Evolutionary conservation across 371 early-diverging fungal genomes (phyloP).

Genomic region (Gilbertella persicaria): DNA sequence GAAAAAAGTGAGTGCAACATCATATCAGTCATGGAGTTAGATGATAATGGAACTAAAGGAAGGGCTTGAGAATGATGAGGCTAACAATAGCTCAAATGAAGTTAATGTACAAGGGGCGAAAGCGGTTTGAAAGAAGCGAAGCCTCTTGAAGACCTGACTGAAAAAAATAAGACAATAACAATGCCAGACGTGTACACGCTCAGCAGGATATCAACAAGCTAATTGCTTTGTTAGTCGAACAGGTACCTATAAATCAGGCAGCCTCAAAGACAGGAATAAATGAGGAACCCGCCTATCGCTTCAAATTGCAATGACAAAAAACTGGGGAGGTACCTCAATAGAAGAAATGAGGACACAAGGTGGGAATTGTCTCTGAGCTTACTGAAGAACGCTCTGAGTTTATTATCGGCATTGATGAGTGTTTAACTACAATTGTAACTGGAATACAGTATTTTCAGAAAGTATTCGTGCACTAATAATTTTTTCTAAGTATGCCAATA

Average conservation of each 20-base stretch:
- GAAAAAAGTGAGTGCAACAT: slow-evolving; percentile 11
- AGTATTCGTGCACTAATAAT: background rate
- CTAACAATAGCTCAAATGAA: slow-evolving; percentile 7
- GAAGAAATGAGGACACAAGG: slow-evolving; percentile 7
- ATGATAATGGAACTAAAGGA: slow-evolving; percentile 12
- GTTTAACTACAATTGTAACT: slow-evolving; percentile 6
- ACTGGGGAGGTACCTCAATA: slow-evolving; percentile 8
- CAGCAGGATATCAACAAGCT: slow-evolving; percentile 9
- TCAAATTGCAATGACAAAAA: slow-evolving; percentile 8
- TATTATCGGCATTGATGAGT: slow-evolving; percentile 2
- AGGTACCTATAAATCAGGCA: slow-evolving; percentile 11
- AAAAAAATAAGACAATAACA: slow-evolving; percentile 6
- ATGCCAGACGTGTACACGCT: slow-evolving; percentile 14
- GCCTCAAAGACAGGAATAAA: slow-evolving; percentile 8
- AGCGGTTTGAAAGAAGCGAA: slow-evolving; percentile 19
- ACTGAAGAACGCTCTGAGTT: background rate
- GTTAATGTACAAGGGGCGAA: slow-evolving; percentile 4
- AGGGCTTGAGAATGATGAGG: slow-evolving; percentile 6
- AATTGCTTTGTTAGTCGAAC: slow-evolving; percentile 6
- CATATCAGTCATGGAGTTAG: slow-evolving; percentile 13
- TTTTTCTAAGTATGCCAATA: too few relatives aligned
- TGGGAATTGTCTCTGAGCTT: slow-evolving; percentile 17
- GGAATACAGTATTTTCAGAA: background rate
- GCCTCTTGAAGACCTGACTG: slow-evolving; percentile 12
- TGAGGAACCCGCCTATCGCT: slow-evolving; percentile 5